Percentiles rank a stretch among this genome's conserved stretches.
These are phyloP conservation scores for Talaromyces proteolyticus DNA, from an alignment of 495 filamentous ascomycete species.

Conservation along the genomic window DNA sequence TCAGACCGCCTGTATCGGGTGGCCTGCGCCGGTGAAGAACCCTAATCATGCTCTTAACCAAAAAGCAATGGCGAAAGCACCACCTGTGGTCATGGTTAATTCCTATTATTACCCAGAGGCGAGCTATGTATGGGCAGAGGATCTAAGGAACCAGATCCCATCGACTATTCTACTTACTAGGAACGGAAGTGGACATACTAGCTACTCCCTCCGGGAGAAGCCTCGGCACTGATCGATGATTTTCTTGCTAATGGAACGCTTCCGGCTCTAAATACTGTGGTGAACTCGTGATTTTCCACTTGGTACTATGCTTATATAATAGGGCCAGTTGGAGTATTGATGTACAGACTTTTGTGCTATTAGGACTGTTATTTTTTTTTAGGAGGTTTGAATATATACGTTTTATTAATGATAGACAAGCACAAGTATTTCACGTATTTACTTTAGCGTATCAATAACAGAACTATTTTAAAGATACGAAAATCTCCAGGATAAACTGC, in stretches of 20 bases:
- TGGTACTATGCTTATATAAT: no score
- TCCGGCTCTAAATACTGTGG: neutral
- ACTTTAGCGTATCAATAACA: no score
- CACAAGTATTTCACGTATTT: no score
- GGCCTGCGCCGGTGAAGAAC: constrained; percentile 26
- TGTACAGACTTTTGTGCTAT: no score
- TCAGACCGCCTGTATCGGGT: constrained; percentile 23
- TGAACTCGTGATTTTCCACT: neutral
- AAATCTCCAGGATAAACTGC: no score
- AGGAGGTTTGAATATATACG: no score
- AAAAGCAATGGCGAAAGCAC: neutral
- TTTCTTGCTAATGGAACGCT: neutral
- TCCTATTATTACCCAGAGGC: constrained; percentile 29
- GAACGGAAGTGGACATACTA: constrained; percentile 27
- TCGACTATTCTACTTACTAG: constrained; percentile 24
- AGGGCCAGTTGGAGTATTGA: no score
- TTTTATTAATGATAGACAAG: no score
- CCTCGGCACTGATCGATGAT: neutral
- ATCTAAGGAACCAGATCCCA: constrained; percentile 15
- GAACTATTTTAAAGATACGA: no score
- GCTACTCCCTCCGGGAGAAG: constrained; percentile 1
- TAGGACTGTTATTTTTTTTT: no score
- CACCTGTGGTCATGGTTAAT: constrained; percentile 22
- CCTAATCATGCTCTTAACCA: constrained; percentile 8
- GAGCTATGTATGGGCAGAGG: constrained; percentile 27